These are phyloP conservation scores for Cutaneotrichosporon mucoides DNA, from an alignment of 1,284 basidiomycete species.

Conservation along the genomic window DNA sequence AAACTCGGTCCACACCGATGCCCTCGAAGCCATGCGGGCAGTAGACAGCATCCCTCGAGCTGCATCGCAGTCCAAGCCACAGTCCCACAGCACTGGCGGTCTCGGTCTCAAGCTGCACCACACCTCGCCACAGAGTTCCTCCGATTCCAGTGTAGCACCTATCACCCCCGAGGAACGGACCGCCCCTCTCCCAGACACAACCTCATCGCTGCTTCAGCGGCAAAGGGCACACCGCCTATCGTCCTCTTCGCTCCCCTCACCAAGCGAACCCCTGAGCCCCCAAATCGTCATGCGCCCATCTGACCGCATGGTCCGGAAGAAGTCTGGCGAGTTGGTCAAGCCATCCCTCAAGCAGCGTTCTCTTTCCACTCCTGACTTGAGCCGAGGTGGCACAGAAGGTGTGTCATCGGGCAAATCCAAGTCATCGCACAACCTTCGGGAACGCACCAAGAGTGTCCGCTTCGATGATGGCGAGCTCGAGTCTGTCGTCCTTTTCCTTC, in stretches of 20 bases:
- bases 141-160: no score
- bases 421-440: constrained; percentile 25
- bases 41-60: background rate
- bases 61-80: background rate
- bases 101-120: background rate
- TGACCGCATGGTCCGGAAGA: constrained; percentile 45
- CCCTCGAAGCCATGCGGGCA: constrained; percentile 12
- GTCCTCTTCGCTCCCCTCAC: constrained; percentile 1
- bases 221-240: background rate
- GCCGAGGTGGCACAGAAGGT: constrained; percentile 17
- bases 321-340: constrained; percentile 50
- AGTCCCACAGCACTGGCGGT: background rate
- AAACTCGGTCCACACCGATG: background rate
- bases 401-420: background rate
- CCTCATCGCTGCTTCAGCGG: background rate
- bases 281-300: constrained; percentile 12
- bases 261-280: background rate
- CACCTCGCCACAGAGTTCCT: background rate
- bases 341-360: constrained; percentile 47
- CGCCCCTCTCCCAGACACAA: background rate
- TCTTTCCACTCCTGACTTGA: constrained; percentile 48
- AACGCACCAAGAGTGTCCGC: constrained; percentile 47
- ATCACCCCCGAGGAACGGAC: no score
- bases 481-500: constrained; percentile 48
- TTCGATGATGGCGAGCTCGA: constrained; percentile 45